phyloP scores from a whole-genome alignment of 2,329 filamentous ascomycete genomes.

The Geosmithia putterillii region DNA sequence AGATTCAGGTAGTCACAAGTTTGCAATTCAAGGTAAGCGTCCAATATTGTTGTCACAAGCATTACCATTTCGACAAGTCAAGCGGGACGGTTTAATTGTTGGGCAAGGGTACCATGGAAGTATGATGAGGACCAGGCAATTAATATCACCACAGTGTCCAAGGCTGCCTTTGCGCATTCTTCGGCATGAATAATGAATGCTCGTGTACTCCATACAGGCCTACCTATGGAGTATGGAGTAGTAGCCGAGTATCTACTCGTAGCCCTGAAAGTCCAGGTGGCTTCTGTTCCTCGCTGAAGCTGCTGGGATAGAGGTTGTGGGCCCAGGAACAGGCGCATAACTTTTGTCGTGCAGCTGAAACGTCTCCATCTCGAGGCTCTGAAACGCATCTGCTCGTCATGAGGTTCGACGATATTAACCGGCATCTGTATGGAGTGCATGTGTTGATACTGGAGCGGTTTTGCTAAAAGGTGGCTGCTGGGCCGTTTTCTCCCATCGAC shows the following conservation, averaged over 20 bases:
- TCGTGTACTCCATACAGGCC: background rate
- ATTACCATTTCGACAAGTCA: background rate
- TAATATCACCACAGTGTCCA: background rate
- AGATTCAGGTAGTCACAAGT: background rate
- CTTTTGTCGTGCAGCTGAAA: background rate
- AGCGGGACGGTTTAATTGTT: background rate
- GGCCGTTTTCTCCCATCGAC: no score
- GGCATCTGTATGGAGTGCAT: background rate
- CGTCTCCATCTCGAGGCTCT: background rate
- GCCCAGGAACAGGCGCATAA: background rate
- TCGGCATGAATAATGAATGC: background rate
- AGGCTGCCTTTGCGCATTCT: background rate
- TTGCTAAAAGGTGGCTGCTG: no score
- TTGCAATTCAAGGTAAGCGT: background rate
- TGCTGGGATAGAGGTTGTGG: background rate
- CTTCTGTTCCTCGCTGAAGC: background rate
- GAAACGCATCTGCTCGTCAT: background rate
- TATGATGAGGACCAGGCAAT: background rate
- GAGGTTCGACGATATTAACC: background rate
- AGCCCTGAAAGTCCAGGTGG: background rate
- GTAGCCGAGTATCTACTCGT: background rate
- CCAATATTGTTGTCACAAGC: background rate
- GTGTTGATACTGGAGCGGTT: background rate
- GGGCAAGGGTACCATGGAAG: background rate
- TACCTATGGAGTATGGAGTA: background rate